phyloP scores from a whole-genome alignment of 192 early-diverging fungal species.

The Umbelopsis ramanniana region DNA sequence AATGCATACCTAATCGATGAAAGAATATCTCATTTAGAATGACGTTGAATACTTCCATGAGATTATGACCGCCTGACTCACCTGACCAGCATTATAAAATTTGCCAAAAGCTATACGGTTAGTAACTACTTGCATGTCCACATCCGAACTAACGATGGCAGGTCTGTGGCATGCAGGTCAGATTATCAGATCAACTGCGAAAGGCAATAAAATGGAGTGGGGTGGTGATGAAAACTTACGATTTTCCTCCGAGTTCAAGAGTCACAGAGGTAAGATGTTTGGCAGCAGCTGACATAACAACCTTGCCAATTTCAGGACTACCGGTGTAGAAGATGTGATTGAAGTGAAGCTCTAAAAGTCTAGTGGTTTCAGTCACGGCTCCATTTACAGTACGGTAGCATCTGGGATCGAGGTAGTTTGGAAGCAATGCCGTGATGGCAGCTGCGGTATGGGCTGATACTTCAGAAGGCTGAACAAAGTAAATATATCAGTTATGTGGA shows the following conservation, averaged over 20 bases:
- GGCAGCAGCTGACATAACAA: slow-evolving; percentile 83
- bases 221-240: slow-evolving; percentile 32
- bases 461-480: slow-evolving; percentile 70
- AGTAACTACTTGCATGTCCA: slow-evolving; percentile 65
- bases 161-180: slow-evolving; percentile 45
- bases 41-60: background rate
- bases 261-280: slow-evolving; percentile 87
- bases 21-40: background rate
- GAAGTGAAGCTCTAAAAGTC: slow-evolving; percentile 75
- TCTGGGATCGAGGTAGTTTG: slow-evolving; percentile 75
- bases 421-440: slow-evolving; percentile 66
- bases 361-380: slow-evolving; percentile 72
- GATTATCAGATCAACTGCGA: background rate
- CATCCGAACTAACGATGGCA: slow-evolving; percentile 66
- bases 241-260: slow-evolving; percentile 95
- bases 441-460: slow-evolving; percentile 68
- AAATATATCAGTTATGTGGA: too few relatives aligned
- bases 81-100: slow-evolving; percentile 87
- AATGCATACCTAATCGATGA: slow-evolving; percentile 68
- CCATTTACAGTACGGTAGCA: slow-evolving; percentile 81
- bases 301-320: slow-evolving; percentile 75
- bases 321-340: slow-evolving; percentile 97
- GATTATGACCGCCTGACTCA: slow-evolving; percentile 26
- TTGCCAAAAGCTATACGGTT: slow-evolving; percentile 84
- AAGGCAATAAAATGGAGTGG: too few relatives aligned